These are phyloP conservation scores for Purshia tridentata DNA, from an alignment of 306 rosid species.

Conservation along the genomic window DNA sequence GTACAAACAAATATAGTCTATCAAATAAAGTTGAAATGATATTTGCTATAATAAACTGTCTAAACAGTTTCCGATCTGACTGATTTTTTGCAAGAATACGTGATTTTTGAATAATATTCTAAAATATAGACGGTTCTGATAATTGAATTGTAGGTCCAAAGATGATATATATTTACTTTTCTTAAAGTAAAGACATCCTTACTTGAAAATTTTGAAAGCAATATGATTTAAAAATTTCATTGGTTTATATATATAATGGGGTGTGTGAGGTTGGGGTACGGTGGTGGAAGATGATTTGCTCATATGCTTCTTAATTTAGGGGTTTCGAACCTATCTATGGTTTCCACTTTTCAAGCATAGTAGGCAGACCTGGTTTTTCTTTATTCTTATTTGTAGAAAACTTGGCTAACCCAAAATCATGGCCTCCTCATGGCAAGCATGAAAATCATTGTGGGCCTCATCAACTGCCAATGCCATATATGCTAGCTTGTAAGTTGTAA, in stretches of 20 bases:
- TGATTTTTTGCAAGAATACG: too few species aligned
- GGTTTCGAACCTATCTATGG: slow-evolving; percentile 31
- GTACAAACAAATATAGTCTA: too few species aligned
- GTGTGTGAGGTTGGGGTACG: slow-evolving; percentile 20
- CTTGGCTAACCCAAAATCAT: slow-evolving; percentile 16
- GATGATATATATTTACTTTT: too few species aligned
- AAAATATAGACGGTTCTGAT: too few species aligned
- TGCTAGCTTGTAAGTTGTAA: slow-evolving; percentile 6
- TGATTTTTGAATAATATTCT: too few species aligned
- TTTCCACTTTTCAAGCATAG: slow-evolving; percentile 42
- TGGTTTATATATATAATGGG: background rate
- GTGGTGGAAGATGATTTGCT: slow-evolving; percentile 56
- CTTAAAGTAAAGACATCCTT: too few species aligned
- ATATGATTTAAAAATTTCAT: slow-evolving; percentile 14
- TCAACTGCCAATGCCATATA: background rate
- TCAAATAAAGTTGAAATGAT: too few species aligned
- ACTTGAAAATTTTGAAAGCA: too few species aligned
- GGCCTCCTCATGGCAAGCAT: slow-evolving; percentile 22
- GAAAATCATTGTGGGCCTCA: slow-evolving; percentile 11
- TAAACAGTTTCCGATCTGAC: too few species aligned
- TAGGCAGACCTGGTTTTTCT: slow-evolving; percentile 28
- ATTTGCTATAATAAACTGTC: too few species aligned
- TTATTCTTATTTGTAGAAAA: slow-evolving; percentile 5
- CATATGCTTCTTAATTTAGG: slow-evolving; percentile 41
- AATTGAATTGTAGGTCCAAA: too few species aligned